Percentiles rank a stretch among this genome's conserved stretches.
Evolutionary conservation across 345 rosid species (phyloP).

Genomic region (Lepidium africanum): DNA sequence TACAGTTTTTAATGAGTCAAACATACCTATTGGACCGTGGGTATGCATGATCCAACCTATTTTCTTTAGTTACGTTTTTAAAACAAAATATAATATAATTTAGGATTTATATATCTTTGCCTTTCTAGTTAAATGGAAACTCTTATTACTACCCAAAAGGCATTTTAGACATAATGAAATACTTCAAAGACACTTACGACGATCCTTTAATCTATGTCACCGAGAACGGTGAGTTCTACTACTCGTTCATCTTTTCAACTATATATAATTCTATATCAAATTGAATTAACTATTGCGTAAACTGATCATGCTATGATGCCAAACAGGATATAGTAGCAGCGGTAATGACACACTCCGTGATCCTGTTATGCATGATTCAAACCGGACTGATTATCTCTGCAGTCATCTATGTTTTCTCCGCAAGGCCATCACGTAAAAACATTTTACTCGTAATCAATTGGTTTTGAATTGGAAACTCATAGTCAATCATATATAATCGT

Average conservation of each 20-base stretch:
- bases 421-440: conserved; percentile 8
- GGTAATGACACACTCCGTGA: neutral
- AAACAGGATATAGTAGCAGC: neutral
- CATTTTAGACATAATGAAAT: neutral
- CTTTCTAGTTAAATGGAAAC: neutral
- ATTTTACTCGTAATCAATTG: neutral
- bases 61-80: no score
- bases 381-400: conserved; percentile 13
- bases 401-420: conserved; percentile 20
- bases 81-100: neutral
- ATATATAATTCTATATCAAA: neutral
- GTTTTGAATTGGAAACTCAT: no score
- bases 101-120: neutral
- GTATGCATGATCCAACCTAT: neutral
- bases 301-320: neutral
- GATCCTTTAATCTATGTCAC: conserved; percentile 1
- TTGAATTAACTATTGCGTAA: neutral
- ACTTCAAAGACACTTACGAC: neutral
- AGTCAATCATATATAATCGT: neutral
- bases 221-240: neutral
- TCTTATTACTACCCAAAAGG: neutral
- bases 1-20: neutral
- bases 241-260: neutral
- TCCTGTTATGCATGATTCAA: neutral
- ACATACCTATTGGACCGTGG: neutral